Base-by-base conservation (phyloP, 192 early-diverging fungal species). In the Gaertneriomyces semiglobifer region DNA sequence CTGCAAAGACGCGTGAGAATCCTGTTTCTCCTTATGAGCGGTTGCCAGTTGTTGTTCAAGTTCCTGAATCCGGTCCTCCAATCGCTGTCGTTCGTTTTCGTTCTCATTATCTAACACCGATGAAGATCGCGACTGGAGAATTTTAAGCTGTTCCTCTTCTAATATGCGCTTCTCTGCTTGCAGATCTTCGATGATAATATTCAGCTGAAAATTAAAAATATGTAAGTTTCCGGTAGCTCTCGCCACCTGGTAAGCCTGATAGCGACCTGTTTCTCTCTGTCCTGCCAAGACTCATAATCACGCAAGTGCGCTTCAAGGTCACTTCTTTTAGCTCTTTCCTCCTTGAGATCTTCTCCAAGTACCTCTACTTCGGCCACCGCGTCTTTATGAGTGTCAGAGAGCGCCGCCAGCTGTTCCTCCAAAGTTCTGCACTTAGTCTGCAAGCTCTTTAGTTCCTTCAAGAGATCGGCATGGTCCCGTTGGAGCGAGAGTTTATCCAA, bases 111-210 rank as follows among this genome's bases (percentile, higher is more conserved):
- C 79, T 14, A 73, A 57, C 9, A 69, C 64, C 18, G 63, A 55
- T 38, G 59, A 53, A 67, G 81, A 85, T 48, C 76, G 79, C 12
- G 64, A 59, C 5, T 59, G 44, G 44, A 83, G 55, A 10, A 82
- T 53, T 33, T 67, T 71, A 14, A 62, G 51, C 54, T 81, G 74
- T 51, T 81, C 81, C 42, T 81, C 70, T 66, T 78, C 77, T 1
- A 85, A 66, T 10, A 81, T 58, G 20, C 52, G 14, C 53, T 83
- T 82, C 54, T 83, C 83, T 9, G 72, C 65, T 38, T 65, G 63
- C 5, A 85, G 54, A 58, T 85, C 83, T 25, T 62, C 25, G n/a
- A 85, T 79, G 44, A 85, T 77, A 19, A 70, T 71, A 7, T 51
- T 58, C 2, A 76, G 79, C 76, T 77, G 70, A n/a, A 53, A 55